phyloP scores from a whole-genome alignment of 2,329 filamentous ascomycete species.

The Trichoderma sp. region DNA sequence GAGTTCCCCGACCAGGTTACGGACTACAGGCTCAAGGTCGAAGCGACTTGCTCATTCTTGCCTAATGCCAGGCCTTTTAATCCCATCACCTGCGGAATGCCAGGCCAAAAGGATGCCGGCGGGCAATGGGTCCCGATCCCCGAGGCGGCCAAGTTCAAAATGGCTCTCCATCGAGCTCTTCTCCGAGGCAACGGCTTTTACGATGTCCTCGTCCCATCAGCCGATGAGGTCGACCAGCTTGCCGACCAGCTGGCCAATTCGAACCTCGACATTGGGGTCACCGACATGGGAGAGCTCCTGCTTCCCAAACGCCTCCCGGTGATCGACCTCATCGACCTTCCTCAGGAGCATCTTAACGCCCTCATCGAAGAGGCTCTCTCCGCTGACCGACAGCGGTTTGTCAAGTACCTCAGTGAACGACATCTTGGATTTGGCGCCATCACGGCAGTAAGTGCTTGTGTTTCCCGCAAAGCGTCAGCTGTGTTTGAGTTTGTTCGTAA shows the following conservation, averaged over 20 bases:
- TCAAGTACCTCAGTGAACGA: not conserved
- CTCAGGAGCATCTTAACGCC: not conserved
- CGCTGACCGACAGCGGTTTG: not conserved
- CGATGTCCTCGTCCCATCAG: not conserved
- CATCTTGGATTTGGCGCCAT: not conserved
- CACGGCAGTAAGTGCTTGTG: not conserved
- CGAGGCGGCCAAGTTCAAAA: not conserved
- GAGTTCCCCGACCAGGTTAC: not conserved
- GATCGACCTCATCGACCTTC: not conserved
- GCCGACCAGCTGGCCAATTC: not conserved
- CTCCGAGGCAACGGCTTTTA: not conserved
- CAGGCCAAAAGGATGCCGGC: not conserved
- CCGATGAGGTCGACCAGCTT: not conserved
- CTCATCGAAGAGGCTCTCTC: not conserved
- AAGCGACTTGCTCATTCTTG: not conserved
- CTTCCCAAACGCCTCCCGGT: not conserved
- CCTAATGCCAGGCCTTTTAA: not conserved
- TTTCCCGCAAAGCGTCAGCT: too few species aligned
- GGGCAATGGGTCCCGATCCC: not conserved
- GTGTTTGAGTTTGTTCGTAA: too few species aligned
- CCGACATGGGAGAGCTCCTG: not conserved
- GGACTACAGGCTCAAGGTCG: not conserved
- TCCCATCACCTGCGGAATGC: not conserved
- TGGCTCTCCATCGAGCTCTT: not conserved
- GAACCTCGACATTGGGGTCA: not conserved